These are phyloP conservation scores for Xerocomus potaroensis DNA, from an alignment of 768 basidiomycete genomes.

Conservation along the genomic window DNA sequence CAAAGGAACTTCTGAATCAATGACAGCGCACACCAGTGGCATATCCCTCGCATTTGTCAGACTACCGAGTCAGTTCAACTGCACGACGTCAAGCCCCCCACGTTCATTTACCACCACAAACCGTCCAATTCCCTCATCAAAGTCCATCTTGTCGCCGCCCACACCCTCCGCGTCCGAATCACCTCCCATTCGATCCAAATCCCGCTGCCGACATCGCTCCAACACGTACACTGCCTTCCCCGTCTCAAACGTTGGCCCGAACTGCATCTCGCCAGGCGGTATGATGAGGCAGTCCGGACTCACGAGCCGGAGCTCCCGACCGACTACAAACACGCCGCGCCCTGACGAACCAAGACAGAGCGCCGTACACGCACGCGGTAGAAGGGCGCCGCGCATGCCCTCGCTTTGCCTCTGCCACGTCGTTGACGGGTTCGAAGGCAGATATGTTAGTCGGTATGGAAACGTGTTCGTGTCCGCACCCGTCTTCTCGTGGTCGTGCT, in stretches of 20 bases:
- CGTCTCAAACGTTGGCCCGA: conserved; percentile 27
- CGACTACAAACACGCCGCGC: conserved; percentile 26
- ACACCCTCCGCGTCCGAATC: too few relatives aligned
- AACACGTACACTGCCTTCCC: conserved; percentile 4
- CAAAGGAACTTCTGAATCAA: background rate
- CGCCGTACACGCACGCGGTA: conserved; percentile 19
- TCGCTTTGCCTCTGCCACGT: background rate
- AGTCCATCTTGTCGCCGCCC: conserved; percentile 26
- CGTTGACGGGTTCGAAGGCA: conserved; percentile 9
- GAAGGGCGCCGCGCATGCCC: too few relatives aligned
- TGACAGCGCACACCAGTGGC: background rate
- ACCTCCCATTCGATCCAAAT: background rate
- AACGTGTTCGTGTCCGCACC: conserved; percentile 10
- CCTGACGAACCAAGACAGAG: conserved; percentile 26
- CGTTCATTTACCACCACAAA: conserved; percentile 24
- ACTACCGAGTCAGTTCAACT: conserved; percentile 22
- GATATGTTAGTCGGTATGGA: conserved; percentile 17
- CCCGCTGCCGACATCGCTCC: too few relatives aligned
- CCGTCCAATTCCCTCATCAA: conserved; percentile 30
- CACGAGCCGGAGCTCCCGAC: conserved; percentile 21
- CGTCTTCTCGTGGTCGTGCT: background rate
- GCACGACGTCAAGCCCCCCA: conserved; percentile 27
- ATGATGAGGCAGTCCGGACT: conserved; percentile 22
- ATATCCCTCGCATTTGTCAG: too few relatives aligned
- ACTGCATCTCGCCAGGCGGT: conserved; percentile 28